Base-by-base conservation (phyloP, 2,329 filamentous ascomycete genomes). In the Diplocarpon mali region DNA sequence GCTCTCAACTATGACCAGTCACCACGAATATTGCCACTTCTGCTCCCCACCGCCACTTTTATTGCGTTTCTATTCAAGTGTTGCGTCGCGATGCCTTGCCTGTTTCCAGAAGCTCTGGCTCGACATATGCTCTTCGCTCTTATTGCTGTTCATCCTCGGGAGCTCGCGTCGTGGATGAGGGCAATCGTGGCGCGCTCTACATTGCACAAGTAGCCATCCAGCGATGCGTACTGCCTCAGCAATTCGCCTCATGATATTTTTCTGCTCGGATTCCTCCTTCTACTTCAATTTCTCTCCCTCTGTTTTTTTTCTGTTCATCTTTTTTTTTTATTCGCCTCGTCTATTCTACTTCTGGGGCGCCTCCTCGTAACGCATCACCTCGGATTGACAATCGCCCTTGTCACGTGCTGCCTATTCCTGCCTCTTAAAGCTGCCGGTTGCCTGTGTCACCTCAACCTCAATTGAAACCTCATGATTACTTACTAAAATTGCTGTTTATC, bases 341-440 rank as follows among this genome's bases (percentile, higher is more conserved):
- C 11, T 10, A 5, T 32, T 32, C n/a, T 32, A 3, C n/a, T 32
- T 32, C 30, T 32, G 30, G 30, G 11, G 4, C 3, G 11, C n/a
- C 30, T 12, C 30, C 30, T 32, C 30, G 30, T 5, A 4, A 24
- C 30, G n/a, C 11, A 32, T 32, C 30, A 14, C 30, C 11, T 32
- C 30, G 30, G n/a, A 32, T 9, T 12, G n/a, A 5, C 30, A 32
- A 44, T 32, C 39, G 17, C 36, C 36, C 28, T 37, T 48, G 50
- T 45, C 54, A 56, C 53, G 53, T 54, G 50, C 54, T 45, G 43
- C 43, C 12, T 28, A n/a, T 46, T 46, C 44, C 28, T 55, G 46
- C 32, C 40, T 47, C 48, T 51, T 48, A 44, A 15, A 48, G 35
- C n/a, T 38, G 16, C 31, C 40, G 42, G 45, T 34, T 44, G 35